Conservation (phyloP, 169 alveolate species). For the Cryptosporidium baileyi region DNA sequence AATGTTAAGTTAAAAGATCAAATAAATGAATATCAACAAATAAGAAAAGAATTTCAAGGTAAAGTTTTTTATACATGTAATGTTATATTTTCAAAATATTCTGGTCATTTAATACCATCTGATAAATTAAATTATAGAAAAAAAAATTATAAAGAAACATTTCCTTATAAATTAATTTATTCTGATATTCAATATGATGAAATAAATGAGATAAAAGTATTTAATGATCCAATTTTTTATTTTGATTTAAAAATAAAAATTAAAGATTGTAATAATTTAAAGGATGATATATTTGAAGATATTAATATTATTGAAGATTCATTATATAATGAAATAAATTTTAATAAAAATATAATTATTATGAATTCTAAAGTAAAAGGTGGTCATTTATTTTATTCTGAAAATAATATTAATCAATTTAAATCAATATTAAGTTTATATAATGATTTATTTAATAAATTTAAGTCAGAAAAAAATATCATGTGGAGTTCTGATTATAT, state of each 20-base stretch:
- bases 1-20: neutral
- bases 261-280: neutral
- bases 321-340: neutral
- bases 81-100: conserved; percentile 30
- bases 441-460: neutral
- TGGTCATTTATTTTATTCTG: conserved; percentile 30
- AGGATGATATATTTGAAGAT: neutral
- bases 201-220: neutral
- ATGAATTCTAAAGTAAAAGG: neutral
- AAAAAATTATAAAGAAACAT: neutral
- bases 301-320: neutral
- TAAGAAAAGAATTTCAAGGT: conserved; percentile 3
- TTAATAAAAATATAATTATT: neutral
- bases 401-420: neutral
- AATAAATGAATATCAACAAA: conserved; percentile 6
- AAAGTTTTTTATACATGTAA: conserved; percentile 7
- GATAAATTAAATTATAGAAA: neutral
- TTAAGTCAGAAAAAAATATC: neutral
- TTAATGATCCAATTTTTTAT: neutral
- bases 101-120: conserved; percentile 56
- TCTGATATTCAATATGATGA: neutral
- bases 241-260: conserved; percentile 7
- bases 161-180: neutral
- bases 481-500: conserved; percentile 3
- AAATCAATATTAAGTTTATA: neutral